A percentile compares a stretch with the other conserved stretches of the same genome.
phyloP scores from a whole-genome alignment of 176 grass and related monocot genomes.

The Miscanthus lutarioriparius region DNA sequence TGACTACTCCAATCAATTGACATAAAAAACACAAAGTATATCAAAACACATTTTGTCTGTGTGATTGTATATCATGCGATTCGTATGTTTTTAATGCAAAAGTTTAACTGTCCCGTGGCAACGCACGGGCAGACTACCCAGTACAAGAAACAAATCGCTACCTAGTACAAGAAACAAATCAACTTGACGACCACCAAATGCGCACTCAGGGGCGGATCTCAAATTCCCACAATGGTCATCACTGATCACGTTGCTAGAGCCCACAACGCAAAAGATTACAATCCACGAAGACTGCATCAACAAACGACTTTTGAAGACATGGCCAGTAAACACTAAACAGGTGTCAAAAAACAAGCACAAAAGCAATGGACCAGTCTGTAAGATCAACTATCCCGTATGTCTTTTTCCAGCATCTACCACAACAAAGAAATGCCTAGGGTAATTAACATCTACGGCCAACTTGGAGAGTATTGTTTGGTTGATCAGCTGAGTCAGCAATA shows the following conservation, averaged over 20 bases:
- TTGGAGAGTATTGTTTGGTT: conserved; percentile 36
- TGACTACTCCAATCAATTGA: too few species aligned
- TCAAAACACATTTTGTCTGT: too few species aligned
- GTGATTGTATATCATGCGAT: too few species aligned
- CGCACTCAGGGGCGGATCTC: not conserved
- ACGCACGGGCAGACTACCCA: too few species aligned
- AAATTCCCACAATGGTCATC: not conserved
- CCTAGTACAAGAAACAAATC: not conserved
- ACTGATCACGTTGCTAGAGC: not conserved
- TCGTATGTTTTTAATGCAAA: too few species aligned
- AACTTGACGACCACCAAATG: not conserved
- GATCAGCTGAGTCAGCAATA: conserved; percentile 48
- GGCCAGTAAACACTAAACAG: conserved; percentile 19
- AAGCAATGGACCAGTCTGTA: conserved; percentile 16
- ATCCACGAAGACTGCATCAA: not conserved
- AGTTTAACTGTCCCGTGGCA: too few species aligned
- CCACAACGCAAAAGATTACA: not conserved
- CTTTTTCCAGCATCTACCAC: conserved; percentile 16
- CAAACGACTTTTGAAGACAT: not conserved
- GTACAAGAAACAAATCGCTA: too few species aligned
- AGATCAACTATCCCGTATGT: conserved; percentile 44
- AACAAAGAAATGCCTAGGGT: conserved; percentile 14
- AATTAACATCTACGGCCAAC: conserved; percentile 34
- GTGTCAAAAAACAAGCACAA: conserved; percentile 10
- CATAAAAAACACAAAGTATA: too few species aligned